These are phyloP conservation scores for Aureobasidium sp. DNA, from an alignment of 2,329 filamentous ascomycete species.

Conservation along the genomic window DNA sequence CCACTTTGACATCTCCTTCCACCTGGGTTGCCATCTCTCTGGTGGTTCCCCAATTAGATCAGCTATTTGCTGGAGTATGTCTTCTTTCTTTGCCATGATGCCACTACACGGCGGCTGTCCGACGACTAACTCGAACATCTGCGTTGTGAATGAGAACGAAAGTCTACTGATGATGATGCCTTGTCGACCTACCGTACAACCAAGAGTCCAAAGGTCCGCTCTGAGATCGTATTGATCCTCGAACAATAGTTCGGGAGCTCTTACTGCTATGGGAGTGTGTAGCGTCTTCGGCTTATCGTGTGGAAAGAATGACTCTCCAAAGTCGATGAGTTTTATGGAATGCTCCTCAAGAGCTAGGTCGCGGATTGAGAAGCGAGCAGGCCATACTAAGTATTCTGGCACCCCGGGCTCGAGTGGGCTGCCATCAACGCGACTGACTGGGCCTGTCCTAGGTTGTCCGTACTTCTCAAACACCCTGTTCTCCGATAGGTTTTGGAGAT, in stretches of 20 bases:
- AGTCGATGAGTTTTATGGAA: constrained; percentile 31
- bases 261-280: constrained; percentile 29
- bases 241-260: constrained; percentile 34
- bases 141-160: not conserved
- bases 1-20: constrained; percentile 1
- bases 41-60: constrained; percentile 29
- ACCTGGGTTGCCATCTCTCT: constrained; percentile 25
- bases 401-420: constrained; percentile 18
- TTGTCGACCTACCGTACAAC: constrained; percentile 25
- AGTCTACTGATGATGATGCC: not conserved
- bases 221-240: constrained; percentile 28
- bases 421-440: constrained; percentile 20
- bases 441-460: constrained; percentile 16
- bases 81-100: constrained; percentile 27
- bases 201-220: constrained; percentile 34
- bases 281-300: constrained; percentile 22
- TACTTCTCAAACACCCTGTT: constrained; percentile 20
- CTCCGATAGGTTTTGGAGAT: constrained; percentile 18
- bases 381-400: constrained; percentile 20
- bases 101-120: constrained; percentile 34
- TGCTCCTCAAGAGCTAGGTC: not conserved
- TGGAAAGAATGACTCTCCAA: constrained; percentile 30
- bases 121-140: constrained; percentile 32
- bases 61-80: constrained; percentile 30
- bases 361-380: constrained; percentile 14